phyloP scores from a whole-genome alignment of 345 rosid genomes.

The Acer saccharum region DNA sequence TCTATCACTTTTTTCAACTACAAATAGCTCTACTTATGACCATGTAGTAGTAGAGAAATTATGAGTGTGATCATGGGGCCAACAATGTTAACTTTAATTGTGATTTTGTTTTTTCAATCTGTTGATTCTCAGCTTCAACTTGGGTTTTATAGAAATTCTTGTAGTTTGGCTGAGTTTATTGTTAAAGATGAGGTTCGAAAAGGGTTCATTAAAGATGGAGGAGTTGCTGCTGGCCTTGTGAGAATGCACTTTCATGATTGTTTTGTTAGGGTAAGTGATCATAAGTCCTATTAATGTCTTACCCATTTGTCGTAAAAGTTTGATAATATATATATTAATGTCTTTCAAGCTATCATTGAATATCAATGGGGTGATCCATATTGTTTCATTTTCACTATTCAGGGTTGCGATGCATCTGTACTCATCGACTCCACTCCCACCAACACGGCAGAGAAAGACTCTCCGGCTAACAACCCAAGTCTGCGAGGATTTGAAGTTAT shows the following conservation, averaged over 20 bases:
- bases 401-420: conserved; percentile 66
- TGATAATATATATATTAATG: too few relatives aligned
- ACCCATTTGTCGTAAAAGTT: too few relatives aligned
- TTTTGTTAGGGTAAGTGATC: conserved; percentile 46
- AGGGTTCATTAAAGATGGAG: conserved; percentile 34
- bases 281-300: too few relatives aligned
- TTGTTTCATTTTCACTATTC: too few relatives aligned
- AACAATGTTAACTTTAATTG: background rate
- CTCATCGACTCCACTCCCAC: conserved; percentile 47
- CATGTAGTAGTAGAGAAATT: background rate
- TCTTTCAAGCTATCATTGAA: too few relatives aligned
- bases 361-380: too few relatives aligned
- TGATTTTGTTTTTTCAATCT: conserved; percentile 15
- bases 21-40: background rate
- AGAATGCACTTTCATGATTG: conserved; percentile 71
- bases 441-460: conserved; percentile 55
- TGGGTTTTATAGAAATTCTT: conserved; percentile 42
- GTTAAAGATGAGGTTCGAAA: conserved; percentile 43
- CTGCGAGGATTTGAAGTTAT: conserved; percentile 57
- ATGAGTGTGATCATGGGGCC: conserved; percentile 15
- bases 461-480: conserved; percentile 44
- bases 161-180: conserved; percentile 44
- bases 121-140: conserved; percentile 44
- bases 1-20: background rate
- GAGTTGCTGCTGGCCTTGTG: conserved; percentile 51